Evolutionary conservation across 176 grass and related monocot genomes (phyloP), one percentile per base, ranked within the genome.

Genomic region (Zizania latifolia): DNA sequence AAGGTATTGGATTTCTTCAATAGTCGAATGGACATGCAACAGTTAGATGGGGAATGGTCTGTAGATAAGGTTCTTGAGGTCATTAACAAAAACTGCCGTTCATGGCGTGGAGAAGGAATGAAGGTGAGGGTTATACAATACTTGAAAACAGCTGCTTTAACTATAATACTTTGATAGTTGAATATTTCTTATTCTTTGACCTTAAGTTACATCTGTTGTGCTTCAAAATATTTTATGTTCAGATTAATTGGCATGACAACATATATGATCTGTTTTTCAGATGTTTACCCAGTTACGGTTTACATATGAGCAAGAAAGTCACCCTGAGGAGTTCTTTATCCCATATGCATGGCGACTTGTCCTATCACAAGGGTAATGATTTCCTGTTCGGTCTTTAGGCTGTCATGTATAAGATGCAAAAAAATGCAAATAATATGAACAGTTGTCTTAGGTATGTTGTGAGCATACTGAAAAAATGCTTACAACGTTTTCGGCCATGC

Each of bases 291-390:
- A 99, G 59, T 88, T 99, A 79, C 79, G 92, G 5, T 99, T 99
- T 76, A 99, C 95, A 60, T 99, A 99, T 79, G 91, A 99, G 77
- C 95, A 99, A 93, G 95, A 99, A 84, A 94, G 84, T 87, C 95
- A 99, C 68, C 95, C 91, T 30, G 95, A 99, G 74, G 91, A 94
- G 79, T 99, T 99, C 82, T 99, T 99, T 72, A 99, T 99, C 75
- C 95, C 95, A 82, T 99, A 99, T 86, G 89, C 93, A 62, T 99
- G 95, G 91, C 84, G 89, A 13, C 84, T 99, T 85, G 87, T 92
- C 74, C 79, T 99, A 72, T 85, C 95, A 11, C 72, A 82, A 32
- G 95, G 95, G 95, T 99, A 94, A 83, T 60, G 45, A 36, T 45
- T 76, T 75, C 31, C 37, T 79, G 28, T 69, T 74, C 43, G 80